Evolutionary conservation across 108 stramenopile genomes (phyloP).

Genomic region (Poteriospumella lacustris): DNA sequence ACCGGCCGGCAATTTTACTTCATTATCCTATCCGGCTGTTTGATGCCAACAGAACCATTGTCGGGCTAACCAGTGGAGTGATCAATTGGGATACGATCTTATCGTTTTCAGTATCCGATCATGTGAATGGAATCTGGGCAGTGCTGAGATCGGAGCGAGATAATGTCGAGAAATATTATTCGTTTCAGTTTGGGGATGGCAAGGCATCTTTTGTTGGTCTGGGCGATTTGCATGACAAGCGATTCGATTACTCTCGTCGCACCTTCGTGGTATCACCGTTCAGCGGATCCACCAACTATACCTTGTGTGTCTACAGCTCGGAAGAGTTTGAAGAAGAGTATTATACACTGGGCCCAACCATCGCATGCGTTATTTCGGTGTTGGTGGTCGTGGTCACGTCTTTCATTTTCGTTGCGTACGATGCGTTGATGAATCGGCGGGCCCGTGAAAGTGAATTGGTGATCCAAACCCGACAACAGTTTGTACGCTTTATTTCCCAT

Average conservation of each 20-base stretch:
- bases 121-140: not conserved
- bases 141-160: not conserved
- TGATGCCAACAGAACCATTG: not conserved
- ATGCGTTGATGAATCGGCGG: not conserved
- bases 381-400: not conserved
- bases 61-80: not conserved
- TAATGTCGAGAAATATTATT: not conserved
- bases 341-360: not conserved
- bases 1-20: not conserved
- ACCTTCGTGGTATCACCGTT: not conserved
- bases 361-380: not conserved
- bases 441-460: not conserved
- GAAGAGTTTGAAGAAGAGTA: not conserved
- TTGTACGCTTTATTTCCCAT: slow-evolving; percentile 28
- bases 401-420: slow-evolving; percentile 4
- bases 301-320: not conserved
- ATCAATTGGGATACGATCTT: slow-evolving; percentile 4
- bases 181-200: not conserved
- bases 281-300: not conserved
- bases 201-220: not conserved
- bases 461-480: not conserved
- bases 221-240: not conserved
- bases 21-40: not conserved
- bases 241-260: not conserved
- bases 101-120: not conserved